Percentiles rank a stretch among this genome's conserved stretches.
These are phyloP conservation scores for Arabidopsis suecica DNA, from an alignment of 345 rosid genomes.

Conservation along the genomic window DNA sequence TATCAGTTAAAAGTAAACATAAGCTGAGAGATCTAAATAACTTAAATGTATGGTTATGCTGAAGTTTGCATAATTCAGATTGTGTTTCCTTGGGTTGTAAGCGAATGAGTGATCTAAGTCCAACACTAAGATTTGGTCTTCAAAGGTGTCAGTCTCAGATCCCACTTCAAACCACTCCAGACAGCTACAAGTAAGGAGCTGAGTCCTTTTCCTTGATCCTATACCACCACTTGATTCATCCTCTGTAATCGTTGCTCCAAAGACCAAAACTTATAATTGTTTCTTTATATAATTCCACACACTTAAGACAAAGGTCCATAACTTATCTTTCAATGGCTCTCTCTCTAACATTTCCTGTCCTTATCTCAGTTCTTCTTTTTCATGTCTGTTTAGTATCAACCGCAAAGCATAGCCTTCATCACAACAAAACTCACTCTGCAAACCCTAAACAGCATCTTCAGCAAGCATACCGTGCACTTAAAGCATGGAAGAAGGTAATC, in stretches of 20 bases:
- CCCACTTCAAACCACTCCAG: conserved; percentile 84
- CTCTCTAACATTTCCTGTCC: conserved; percentile 40
- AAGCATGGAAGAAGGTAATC: conserved; percentile 78
- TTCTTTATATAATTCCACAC: conserved; percentile 43
- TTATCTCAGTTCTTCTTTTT: conserved; percentile 36
- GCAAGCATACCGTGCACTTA: conserved; percentile 71
- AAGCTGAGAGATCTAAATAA: neutral
- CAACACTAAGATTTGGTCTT: conserved; percentile 35
- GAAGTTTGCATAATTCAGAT: neutral
- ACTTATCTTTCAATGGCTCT: conserved; percentile 30
- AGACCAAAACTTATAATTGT: conserved; percentile 42
- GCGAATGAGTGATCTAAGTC: conserved; percentile 33
- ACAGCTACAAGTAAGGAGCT: conserved; percentile 77
- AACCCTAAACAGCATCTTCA: conserved; percentile 60
- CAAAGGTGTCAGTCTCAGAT: conserved; percentile 62
- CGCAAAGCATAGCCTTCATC: conserved; percentile 56
- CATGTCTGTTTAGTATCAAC: conserved; percentile 46
- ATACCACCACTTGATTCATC: conserved; percentile 43
- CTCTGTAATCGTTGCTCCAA: conserved; percentile 48
- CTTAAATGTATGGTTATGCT: neutral
- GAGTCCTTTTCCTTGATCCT: conserved; percentile 56
- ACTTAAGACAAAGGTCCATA: conserved; percentile 27
- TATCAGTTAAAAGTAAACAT: neutral
- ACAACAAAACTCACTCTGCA: conserved; percentile 43
- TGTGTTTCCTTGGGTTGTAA: conserved; percentile 42